Conservation (phyloP, 2,329 filamentous ascomycete species). For the Colletotrichum australisinense region DNA sequence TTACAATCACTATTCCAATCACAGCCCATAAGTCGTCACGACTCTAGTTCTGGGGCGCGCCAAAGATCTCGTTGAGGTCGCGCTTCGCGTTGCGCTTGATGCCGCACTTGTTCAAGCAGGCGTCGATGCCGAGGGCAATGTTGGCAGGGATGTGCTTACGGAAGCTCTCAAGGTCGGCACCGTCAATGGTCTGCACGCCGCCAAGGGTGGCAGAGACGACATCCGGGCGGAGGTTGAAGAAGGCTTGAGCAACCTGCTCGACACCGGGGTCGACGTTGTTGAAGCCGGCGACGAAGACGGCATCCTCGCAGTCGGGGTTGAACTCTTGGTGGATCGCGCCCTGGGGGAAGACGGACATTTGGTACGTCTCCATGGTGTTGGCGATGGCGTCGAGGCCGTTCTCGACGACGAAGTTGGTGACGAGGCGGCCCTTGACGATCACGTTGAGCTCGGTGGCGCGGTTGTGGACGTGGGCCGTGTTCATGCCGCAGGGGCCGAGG, state of each 20-base stretch:
- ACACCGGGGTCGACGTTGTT: slow-evolving; percentile 58
- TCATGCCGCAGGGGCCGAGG: slow-evolving; percentile 61
- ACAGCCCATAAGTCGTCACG: background rate
- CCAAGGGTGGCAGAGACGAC: slow-evolving; percentile 55
- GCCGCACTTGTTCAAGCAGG: slow-evolving; percentile 61
- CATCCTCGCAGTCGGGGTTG: slow-evolving; percentile 61
- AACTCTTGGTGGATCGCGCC: slow-evolving; percentile 63
- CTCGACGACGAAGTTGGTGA: slow-evolving; percentile 57
- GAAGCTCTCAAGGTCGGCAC: slow-evolving; percentile 54
- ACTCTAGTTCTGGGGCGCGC: background rate
- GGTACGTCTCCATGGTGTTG: slow-evolving; percentile 48
- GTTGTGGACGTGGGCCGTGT: slow-evolving; percentile 61
- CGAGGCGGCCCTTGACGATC: slow-evolving; percentile 55
- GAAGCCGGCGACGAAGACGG: slow-evolving; percentile 62
- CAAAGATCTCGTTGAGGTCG: slow-evolving; percentile 39
- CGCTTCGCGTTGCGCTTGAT: slow-evolving; percentile 50
- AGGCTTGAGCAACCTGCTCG: slow-evolving; percentile 57
- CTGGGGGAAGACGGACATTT: slow-evolving; percentile 62
- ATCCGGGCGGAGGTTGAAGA: slow-evolving; percentile 55
- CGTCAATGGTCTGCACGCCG: slow-evolving; percentile 48
- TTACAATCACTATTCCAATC: background rate
- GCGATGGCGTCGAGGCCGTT: slow-evolving; percentile 52
- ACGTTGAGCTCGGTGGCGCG: slow-evolving; percentile 61
- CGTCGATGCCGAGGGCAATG: slow-evolving; percentile 62
- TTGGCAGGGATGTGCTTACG: slow-evolving; percentile 56